Evolutionary conservation across 805 yeast genomes (phyloP).

Genomic region (Wickerhamomyces canadensis): DNA sequence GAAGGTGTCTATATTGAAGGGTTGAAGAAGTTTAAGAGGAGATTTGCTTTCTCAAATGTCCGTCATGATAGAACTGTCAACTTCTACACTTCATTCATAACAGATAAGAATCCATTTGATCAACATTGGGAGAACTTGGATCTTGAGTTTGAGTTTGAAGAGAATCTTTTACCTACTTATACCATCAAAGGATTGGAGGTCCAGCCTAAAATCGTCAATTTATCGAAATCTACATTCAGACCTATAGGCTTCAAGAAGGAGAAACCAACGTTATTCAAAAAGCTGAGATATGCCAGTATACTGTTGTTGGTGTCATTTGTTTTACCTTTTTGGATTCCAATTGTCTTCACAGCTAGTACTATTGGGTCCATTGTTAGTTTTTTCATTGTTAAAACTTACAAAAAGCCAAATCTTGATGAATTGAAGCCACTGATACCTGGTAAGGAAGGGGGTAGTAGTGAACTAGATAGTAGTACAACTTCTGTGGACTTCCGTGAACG

Average conservation of each 20-base stretch:
- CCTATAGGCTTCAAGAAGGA: constrained; percentile 1
- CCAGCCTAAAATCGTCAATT: constrained; percentile 48
- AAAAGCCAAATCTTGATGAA: constrained; percentile 10
- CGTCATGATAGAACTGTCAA: constrained; percentile 84
- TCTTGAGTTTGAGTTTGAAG: constrained; percentile 42
- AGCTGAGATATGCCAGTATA: constrained; percentile 21
- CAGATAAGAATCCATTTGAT: constrained; percentile 70
- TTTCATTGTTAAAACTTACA: constrained; percentile 32
- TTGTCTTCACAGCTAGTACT: constrained; percentile 31
- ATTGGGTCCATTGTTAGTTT: constrained; percentile 34
- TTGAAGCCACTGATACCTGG: constrained; percentile 5
- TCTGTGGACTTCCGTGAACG: constrained; percentile 15
- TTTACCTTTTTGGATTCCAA: constrained; percentile 47
- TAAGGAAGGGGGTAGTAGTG: constrained; percentile 1
- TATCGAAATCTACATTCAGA: constrained; percentile 28
- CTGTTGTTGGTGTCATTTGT: constrained; percentile 17
- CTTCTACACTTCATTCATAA: constrained; percentile 76
- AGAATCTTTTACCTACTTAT: constrained; percentile 28
- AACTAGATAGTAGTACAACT: constrained; percentile 5
- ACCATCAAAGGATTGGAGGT: constrained; percentile 33
- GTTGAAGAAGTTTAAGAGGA: constrained; percentile 47
- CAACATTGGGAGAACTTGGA: constrained; percentile 37
- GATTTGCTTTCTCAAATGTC: constrained; percentile 65
- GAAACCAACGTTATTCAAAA: constrained; percentile 12
- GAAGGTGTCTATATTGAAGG: constrained; percentile 46